phyloP scores from a whole-genome alignment of 1,284 basidiomycete species.

The Ceratobasidium sp. region DNA sequence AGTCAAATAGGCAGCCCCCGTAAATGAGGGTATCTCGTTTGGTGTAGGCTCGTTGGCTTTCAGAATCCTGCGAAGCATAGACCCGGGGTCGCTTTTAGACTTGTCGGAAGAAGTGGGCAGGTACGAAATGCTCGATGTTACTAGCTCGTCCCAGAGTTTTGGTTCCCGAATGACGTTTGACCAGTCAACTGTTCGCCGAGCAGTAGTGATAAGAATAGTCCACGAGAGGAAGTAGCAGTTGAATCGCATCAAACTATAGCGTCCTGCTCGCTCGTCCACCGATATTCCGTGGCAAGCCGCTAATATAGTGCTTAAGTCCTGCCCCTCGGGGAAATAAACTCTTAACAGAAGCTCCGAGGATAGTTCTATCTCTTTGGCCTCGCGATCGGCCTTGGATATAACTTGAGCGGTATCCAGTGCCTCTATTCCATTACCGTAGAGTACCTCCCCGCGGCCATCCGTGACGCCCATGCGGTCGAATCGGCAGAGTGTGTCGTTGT shows the following conservation, averaged over 20 bases:
- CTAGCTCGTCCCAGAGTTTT: constrained; percentile 10
- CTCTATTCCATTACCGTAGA: background rate
- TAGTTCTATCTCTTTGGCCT: background rate
- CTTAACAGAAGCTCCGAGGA: background rate
- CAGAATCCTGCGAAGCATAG: background rate
- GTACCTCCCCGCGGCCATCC: background rate
- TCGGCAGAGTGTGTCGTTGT: constrained; percentile 12
- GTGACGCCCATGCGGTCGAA: constrained; percentile 9
- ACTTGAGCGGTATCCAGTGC: constrained; percentile 19
- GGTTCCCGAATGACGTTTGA: background rate
- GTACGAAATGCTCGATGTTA: background rate
- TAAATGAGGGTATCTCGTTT: background rate
- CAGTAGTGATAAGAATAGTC: constrained; percentile 19
- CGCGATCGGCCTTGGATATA: background rate
- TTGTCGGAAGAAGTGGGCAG: background rate
- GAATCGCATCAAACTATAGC: constrained; percentile 18
- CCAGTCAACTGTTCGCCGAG: constrained; percentile 13
- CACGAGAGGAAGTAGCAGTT: constrained; percentile 40
- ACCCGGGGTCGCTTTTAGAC: background rate
- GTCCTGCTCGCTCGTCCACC: constrained; percentile 9
- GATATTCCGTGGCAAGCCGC: constrained; percentile 16
- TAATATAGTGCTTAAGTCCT: constrained; percentile 16
- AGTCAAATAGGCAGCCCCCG: background rate
- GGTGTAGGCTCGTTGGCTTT: background rate
- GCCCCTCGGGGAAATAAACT: constrained; percentile 3